Evolutionary conservation across 805 yeast genomes (phyloP).

Genomic region (Metschnikowia chrysomelidarum): DNA sequence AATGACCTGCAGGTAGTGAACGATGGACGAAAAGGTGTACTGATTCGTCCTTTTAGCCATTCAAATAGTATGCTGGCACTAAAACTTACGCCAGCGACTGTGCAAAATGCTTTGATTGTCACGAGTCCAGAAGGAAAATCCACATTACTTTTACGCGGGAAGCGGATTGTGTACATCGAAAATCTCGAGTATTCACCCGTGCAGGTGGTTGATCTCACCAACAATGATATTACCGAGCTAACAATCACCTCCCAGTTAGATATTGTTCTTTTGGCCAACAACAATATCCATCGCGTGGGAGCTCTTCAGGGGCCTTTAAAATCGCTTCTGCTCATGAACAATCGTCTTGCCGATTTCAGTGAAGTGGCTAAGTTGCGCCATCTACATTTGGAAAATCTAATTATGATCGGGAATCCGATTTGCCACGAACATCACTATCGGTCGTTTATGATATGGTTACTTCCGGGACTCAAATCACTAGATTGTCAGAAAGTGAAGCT

Average conservation of each 20-base stretch:
- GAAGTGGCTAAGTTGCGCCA: slow-evolving; percentile 25
- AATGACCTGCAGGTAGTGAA: background rate
- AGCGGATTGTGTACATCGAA: slow-evolving; percentile 34
- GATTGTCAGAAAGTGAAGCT: slow-evolving; percentile 66
- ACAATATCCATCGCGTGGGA: slow-evolving; percentile 47
- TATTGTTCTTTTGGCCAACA: slow-evolving; percentile 61
- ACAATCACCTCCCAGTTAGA: slow-evolving; percentile 46
- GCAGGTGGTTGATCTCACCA: slow-evolving; percentile 69
- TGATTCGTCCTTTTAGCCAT: background rate
- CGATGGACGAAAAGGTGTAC: background rate
- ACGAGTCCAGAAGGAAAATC: slow-evolving; percentile 36
- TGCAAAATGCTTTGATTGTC: slow-evolving; percentile 31
- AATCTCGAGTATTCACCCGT: slow-evolving; percentile 32
- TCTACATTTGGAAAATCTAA: slow-evolving; percentile 32
- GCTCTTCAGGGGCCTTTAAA: slow-evolving; percentile 31
- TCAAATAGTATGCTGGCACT: slow-evolving; percentile 17
- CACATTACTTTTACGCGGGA: slow-evolving; percentile 35
- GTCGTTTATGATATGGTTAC: slow-evolving; percentile 51
- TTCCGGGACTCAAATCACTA: slow-evolving; percentile 62
- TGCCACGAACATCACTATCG: slow-evolving; percentile 54
- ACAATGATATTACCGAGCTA: slow-evolving; percentile 63
- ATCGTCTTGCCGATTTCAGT: slow-evolving; percentile 46
- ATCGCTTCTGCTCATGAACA: slow-evolving; percentile 51
- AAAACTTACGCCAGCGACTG: slow-evolving; percentile 35
- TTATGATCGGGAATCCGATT: slow-evolving; percentile 60